phyloP scores from a whole-genome alignment of 371 early-diverging fungal species.

The Mortierella sp. region DNA sequence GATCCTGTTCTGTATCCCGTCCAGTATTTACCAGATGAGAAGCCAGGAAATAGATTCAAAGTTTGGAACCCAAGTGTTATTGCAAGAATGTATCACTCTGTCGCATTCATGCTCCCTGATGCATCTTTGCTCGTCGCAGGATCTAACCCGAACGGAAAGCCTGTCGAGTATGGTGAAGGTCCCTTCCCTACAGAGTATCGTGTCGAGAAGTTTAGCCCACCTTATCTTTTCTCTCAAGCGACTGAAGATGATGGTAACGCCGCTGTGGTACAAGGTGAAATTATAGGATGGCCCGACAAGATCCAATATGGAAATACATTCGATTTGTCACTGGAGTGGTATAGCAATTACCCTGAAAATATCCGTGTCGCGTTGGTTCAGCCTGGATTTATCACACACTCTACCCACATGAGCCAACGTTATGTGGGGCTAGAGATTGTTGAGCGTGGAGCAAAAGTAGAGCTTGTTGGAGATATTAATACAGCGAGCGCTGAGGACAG shows the following conservation, averaged over 20 bases:
- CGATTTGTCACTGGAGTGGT: conserved; percentile 36
- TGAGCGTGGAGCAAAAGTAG: conserved; percentile 19
- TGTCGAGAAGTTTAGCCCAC: conserved; percentile 62
- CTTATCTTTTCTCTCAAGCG: conserved; percentile 55
- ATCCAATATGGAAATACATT: conserved; percentile 48
- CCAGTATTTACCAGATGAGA: conserved; percentile 58
- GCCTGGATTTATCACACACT: conserved; percentile 62
- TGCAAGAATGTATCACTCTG: conserved; percentile 63
- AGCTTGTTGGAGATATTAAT: not conserved
- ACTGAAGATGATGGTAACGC: not conserved
- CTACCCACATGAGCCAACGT: conserved; percentile 62
- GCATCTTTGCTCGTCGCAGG: conserved; percentile 64
- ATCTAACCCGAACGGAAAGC: conserved; percentile 58
- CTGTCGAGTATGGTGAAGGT: conserved; percentile 41
- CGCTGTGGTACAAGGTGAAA: conserved; percentile 47
- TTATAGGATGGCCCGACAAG: conserved; percentile 35
- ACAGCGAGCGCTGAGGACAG: conserved; percentile 2
- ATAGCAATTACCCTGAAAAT: conserved; percentile 25
- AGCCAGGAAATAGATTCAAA: conserved; percentile 55
- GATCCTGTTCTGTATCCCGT: conserved; percentile 59
- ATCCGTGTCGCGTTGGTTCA: conserved; percentile 51
- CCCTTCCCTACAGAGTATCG: conserved; percentile 61
- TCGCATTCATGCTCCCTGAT: conserved; percentile 65
- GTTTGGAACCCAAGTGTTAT: conserved; percentile 57
- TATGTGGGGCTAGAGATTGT: conserved; percentile 47